Evolutionary conservation across 345 rosid genomes (phyloP).

Genomic region (Lumnitzera racemosa): DNA sequence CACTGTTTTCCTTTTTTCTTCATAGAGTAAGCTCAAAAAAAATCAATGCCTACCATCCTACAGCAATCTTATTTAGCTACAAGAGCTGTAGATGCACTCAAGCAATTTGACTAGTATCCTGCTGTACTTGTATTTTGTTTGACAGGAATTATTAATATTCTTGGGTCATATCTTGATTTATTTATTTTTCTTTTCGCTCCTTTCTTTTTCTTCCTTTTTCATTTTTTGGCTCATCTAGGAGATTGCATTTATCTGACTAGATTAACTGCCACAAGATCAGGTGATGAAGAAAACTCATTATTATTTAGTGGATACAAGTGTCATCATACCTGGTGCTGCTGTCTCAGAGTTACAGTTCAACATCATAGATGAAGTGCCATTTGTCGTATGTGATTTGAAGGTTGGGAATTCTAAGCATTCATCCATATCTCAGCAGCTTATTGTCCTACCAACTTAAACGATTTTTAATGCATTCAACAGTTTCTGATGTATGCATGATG

Average conservation of each 20-base stretch:
- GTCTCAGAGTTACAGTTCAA: slow-evolving; percentile 79
- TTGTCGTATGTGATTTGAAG: slow-evolving; percentile 58
- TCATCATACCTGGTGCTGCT: slow-evolving; percentile 74
- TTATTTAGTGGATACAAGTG: slow-evolving; percentile 85
- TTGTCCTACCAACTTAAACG: too few species aligned
- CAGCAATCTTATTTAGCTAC: too few species aligned
- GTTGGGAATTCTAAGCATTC: slow-evolving; percentile 16
- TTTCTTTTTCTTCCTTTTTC: slow-evolving; percentile 2
- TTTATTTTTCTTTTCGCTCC: background rate
- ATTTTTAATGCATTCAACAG: too few species aligned
- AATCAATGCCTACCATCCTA: too few species aligned
- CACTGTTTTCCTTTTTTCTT: background rate
- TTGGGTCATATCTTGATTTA: background rate
- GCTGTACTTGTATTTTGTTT: too few species aligned
- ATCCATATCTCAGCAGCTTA: too few species aligned
- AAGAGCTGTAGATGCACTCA: too few species aligned
- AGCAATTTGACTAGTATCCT: too few species aligned
- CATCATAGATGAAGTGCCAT: slow-evolving; percentile 72
- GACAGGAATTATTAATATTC: too few species aligned
- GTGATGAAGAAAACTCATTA: slow-evolving; percentile 98
- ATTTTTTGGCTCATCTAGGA: background rate
- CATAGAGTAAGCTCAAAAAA: too few species aligned
- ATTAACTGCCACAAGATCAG: slow-evolving; percentile 26
- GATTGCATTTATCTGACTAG: slow-evolving; percentile 4
- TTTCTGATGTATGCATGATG: too few species aligned